phyloP scores from a whole-genome alignment of 306 rosid species.

The Cercis canadensis region DNA sequence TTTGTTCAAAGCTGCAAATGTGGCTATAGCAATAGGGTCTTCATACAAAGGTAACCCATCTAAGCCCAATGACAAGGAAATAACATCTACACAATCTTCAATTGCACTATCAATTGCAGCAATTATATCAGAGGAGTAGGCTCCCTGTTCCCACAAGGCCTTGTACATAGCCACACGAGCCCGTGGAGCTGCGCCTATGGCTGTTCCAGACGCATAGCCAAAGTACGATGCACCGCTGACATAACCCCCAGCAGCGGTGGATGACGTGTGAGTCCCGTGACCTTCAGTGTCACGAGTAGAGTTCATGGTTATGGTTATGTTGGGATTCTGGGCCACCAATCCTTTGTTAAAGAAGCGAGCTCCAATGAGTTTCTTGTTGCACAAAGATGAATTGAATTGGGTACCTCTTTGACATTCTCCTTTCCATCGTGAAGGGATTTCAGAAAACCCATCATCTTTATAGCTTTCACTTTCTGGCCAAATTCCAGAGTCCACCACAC shows the following conservation, averaged over 20 bases:
- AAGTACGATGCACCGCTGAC: conserved; percentile 61
- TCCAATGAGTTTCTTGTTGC: conserved; percentile 86
- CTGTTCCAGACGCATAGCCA: conserved; percentile 66
- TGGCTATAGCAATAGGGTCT: conserved; percentile 80
- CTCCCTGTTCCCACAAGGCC: conserved; percentile 60
- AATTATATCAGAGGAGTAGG: conserved; percentile 51
- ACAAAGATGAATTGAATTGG: conserved; percentile 58
- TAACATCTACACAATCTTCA: conserved; percentile 72
- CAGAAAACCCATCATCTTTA: conserved; percentile 53
- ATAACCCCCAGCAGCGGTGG: conserved; percentile 65
- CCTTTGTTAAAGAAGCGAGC: conserved; percentile 79
- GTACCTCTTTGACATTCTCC: conserved; percentile 63
- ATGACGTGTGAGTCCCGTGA: conserved; percentile 86
- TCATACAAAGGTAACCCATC: conserved; percentile 44
- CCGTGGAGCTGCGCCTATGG: conserved; percentile 60
- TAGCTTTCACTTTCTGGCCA: conserved; percentile 85
- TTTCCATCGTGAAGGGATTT: conserved; percentile 69
- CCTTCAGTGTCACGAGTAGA: conserved; percentile 73
- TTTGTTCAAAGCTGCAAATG: conserved; percentile 67
- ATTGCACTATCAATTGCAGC: conserved; percentile 82
- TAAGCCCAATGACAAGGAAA: conserved; percentile 68
- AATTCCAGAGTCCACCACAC: conserved; percentile 73
- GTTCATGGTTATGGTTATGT: conserved; percentile 40
- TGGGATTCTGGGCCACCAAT: conserved; percentile 41
- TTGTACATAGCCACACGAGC: conserved; percentile 84